Base-by-base conservation (phyloP, 2,329 filamentous ascomycete genomes). In the Cladosporium austrohemisphaericum region DNA sequence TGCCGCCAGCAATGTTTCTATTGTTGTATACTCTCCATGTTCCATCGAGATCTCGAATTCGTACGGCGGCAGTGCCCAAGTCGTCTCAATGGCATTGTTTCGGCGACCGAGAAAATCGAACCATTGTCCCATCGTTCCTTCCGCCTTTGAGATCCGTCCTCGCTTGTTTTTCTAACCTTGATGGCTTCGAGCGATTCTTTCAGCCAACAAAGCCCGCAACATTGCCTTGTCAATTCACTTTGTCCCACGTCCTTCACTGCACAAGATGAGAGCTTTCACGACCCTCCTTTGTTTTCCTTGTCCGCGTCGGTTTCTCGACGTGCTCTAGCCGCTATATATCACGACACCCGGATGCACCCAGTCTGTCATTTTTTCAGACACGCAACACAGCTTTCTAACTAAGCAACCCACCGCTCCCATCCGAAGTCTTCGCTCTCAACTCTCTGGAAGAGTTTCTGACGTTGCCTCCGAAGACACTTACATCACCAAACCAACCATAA, bases 111-210 rank as follows among this genome's bases (percentile, higher is more conserved):
- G 22, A 8, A 40, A 14, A 14, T 10, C 9, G 37, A 18, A 28
- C n/a, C 16, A 41, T 31, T 41, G 25, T 31, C 26, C n/a, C 8
- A 26, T 41, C 38, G 38, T 41, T 23, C 38, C 25, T 41, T 41
- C 26, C 38, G 20, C 10, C 20, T 41, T 41, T 41, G 26, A 31
- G 16, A 11, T 11, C 25, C 6, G 9, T 7, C 38, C n/a, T 20
- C 14, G 14, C 14, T 7, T 9, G 25, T 31, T 41, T 41, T 23
- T 41, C 23, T 26, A 13, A n/a, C 25, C 38, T 22, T 26, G 31
- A 41, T 41, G 16, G 38, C 31, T 41, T 31, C 26, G 18, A 41
- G 2, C 14, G 20, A 14, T 19, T 14, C 19, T 16, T 23, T 28
- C 38, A 41, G n/a, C 26, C 25, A 5, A 41, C 38, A 31, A 29